phyloP scores from a whole-genome alignment of 352 stramenopile genomes.

The Globisporangium sylvaticum region DNA sequence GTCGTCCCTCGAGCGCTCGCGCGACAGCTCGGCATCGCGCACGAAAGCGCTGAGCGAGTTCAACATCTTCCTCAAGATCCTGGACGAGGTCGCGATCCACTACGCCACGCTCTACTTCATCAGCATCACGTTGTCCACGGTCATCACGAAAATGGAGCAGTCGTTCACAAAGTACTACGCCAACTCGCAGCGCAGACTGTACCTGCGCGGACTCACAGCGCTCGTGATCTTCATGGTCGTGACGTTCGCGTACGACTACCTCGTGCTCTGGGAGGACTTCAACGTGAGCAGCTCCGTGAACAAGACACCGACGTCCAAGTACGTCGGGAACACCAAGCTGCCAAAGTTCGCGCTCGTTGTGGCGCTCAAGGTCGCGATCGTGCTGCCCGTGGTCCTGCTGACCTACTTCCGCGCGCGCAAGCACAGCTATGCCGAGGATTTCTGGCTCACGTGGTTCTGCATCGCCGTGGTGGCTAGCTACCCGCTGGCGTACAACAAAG shows the following conservation, averaged over 20 bases:
- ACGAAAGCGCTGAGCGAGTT: slow-evolving; percentile 65
- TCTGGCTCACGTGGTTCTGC: slow-evolving; percentile 71
- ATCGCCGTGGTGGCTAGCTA: slow-evolving; percentile 57
- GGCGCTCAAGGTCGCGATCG: slow-evolving; percentile 52
- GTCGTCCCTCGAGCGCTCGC: slow-evolving; percentile 30
- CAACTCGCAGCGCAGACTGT: slow-evolving; percentile 59
- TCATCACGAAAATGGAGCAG: slow-evolving; percentile 76
- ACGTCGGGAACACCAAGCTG: slow-evolving; percentile 32
- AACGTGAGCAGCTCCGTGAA: slow-evolving; percentile 41
- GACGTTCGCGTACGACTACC: slow-evolving; percentile 74
- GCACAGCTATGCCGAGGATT: slow-evolving; percentile 53
- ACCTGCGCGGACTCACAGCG: slow-evolving; percentile 50
- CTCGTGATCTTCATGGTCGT: slow-evolving; percentile 68
- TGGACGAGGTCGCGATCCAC: slow-evolving; percentile 80
- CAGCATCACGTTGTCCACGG: slow-evolving; percentile 60
- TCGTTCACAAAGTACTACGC: slow-evolving; percentile 79
- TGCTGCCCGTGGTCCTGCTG: slow-evolving; percentile 56
- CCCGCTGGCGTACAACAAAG: slow-evolving; percentile 77
- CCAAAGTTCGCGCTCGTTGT: slow-evolving; percentile 69
- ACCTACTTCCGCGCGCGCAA: slow-evolving; percentile 68
- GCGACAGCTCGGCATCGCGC: slow-evolving; percentile 51
- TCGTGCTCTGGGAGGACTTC: slow-evolving; percentile 52
- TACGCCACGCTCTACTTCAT: slow-evolving; percentile 80
- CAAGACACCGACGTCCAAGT: slow-evolving; percentile 19
- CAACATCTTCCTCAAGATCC: slow-evolving; percentile 74